Percentiles rank a stretch among this genome's conserved stretches.
Conservation (phyloP, 2,329 filamentous ascomycete genomes). For the Fusarium udum region DNA sequence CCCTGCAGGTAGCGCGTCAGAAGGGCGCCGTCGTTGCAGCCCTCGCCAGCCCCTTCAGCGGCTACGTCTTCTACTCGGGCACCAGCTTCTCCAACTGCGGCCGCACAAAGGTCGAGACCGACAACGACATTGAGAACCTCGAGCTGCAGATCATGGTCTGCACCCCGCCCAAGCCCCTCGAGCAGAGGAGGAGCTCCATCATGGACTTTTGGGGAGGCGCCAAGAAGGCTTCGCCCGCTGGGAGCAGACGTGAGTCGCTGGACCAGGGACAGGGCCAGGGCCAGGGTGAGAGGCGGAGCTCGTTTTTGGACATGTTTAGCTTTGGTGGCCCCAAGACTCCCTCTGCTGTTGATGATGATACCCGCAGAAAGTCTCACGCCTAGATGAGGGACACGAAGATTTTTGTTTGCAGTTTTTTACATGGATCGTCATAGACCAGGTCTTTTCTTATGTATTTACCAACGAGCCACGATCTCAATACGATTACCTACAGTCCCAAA, state of each 20-base stretch:
- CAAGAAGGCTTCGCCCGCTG: slow-evolving; percentile 18
- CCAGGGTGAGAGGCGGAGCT: slow-evolving; percentile 21
- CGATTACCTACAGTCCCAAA: neutral
- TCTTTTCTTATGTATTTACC: neutral
- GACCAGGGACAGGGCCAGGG: slow-evolving; percentile 1
- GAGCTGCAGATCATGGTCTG: slow-evolving; percentile 35
- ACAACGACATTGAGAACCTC: slow-evolving; percentile 26
- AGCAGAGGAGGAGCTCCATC: slow-evolving; percentile 28
- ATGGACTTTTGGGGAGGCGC: slow-evolving; percentile 23
- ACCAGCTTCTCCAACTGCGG: slow-evolving; percentile 35
- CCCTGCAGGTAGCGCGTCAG: slow-evolving; percentile 24
- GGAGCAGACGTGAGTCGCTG: slow-evolving; percentile 15
- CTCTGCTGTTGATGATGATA: slow-evolving; percentile 6
- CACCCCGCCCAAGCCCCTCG: slow-evolving; percentile 17
- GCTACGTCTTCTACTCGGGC: slow-evolving; percentile 36
- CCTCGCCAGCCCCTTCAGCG: slow-evolving; percentile 32
- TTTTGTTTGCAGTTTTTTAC: neutral
- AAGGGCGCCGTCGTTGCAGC: slow-evolving; percentile 23
- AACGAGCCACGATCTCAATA: neutral
- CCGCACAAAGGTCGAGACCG: slow-evolving; percentile 29
- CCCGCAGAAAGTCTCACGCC: slow-evolving; percentile 27
- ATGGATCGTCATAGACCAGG: slow-evolving; percentile 1
- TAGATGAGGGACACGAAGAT: neutral
- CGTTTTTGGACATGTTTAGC: slow-evolving; percentile 29
- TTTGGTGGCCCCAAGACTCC: slow-evolving; percentile 23